Percentiles rank a stretch among this genome's conserved stretches.
These are phyloP conservation scores for Pyracantha coccinea DNA, from an alignment of 331 rosid species.

Conservation along the genomic window DNA sequence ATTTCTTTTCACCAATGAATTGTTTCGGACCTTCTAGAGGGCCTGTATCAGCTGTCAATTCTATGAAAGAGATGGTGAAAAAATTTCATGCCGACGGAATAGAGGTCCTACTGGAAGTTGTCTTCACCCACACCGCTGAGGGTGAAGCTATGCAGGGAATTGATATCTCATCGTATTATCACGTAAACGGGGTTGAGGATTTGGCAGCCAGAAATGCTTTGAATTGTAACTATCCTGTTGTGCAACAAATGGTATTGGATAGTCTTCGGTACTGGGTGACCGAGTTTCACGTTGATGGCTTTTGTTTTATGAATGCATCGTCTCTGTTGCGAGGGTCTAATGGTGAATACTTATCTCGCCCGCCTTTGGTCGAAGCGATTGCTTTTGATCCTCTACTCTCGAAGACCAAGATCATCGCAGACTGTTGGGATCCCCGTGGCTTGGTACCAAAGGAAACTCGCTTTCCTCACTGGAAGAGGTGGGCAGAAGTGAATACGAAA, in stretches of 20 bases:
- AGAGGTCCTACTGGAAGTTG: constrained; percentile 87
- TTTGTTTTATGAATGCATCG: constrained; percentile 79
- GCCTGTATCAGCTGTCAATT: constrained; percentile 44
- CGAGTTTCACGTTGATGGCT: constrained; percentile 90
- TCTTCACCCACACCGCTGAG: constrained; percentile 62
- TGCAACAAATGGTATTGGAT: constrained; percentile 71
- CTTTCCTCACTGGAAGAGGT: constrained; percentile 96
- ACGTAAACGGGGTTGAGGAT: constrained; percentile 19
- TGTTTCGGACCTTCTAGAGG: constrained; percentile 58
- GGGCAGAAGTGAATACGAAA: constrained; percentile 80
- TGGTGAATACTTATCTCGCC: constrained; percentile 66
- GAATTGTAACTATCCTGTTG: constrained; percentile 72
- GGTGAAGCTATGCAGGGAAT: constrained; percentile 67
- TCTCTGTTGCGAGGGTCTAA: constrained; percentile 46
- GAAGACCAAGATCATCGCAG: constrained; percentile 76
- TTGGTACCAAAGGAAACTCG: constrained; percentile 32
- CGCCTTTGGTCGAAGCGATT: constrained; percentile 84
- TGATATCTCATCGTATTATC: constrained; percentile 57
- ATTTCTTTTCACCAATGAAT: constrained; percentile 67
- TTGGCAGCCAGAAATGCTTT: constrained; percentile 32
- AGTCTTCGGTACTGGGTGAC: constrained; percentile 79
- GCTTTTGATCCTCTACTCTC: constrained; percentile 79
- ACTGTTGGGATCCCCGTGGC: constrained; percentile 60
- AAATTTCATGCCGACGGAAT: constrained; percentile 73
- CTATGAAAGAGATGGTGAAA: constrained; percentile 86